Evolutionary conservation across 257 asterid species (phyloP), one percentile per base, ranked within the genome.

Genomic region (Jacaranda copaia): DNA sequence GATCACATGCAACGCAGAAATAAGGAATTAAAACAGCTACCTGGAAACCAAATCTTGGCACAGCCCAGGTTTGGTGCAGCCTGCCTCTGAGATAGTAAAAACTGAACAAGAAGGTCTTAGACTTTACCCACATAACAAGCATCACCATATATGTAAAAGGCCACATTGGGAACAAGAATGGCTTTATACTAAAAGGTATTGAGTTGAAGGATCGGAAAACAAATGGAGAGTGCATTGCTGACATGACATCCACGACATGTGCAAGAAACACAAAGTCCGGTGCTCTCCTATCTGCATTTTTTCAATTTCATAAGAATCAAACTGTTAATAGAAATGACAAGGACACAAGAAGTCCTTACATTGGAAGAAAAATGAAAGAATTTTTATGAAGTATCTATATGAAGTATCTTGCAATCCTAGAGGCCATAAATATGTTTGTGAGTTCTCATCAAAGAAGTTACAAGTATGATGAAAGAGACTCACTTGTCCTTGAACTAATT

Each of bases 211-310:
- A 86, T 68, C 96, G 89, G 82, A 91, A 89, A 43, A 93, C 79
- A 70, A 87, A 90, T 0, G 92, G 93, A 8, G 93, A 62, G 42
- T 96, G 99, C 93, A 88, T 52, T 0, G 93, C 75, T 1, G 99
- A 88, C 89, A 88, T 89, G 32, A 90, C 81, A 77, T 96, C 99
- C 35, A 96, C 96, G 3, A 84, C 90, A 7, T 96, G 99, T 8
- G 88, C 97, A 62, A 96, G 97, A 70, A 96, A 96, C 88, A 96
- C 98, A 32, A 96, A 93, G 74, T 89, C 97, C 1, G 99, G 98
- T 36, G 83, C 97, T 74, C 87, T 85, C 82, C 89, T 90, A 60
- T 75, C 96, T 91, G 91, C 79, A 55, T 80, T 55, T 59, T 80
- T 59, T 65, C 15, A 16, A 56, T 48, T 71, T 61, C 10, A 35